Percentiles rank a stretch among this genome's conserved stretches.
These are phyloP conservation scores for Hypericum androsaemum DNA, from an alignment of 345 rosid species.

Conservation along the genomic window DNA sequence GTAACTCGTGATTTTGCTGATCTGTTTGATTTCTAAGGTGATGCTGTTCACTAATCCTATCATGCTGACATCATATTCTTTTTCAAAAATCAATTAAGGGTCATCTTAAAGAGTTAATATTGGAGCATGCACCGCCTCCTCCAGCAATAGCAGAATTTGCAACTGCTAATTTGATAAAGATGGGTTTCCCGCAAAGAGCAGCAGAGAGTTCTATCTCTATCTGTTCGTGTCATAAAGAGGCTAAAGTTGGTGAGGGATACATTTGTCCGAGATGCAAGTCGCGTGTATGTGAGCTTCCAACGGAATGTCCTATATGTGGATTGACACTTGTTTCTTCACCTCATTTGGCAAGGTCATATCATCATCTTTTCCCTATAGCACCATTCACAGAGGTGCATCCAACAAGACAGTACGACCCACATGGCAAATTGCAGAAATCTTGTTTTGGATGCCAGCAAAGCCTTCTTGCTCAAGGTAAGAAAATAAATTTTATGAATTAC, in stretches of 20 bases:
- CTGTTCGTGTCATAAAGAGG: slow-evolving; percentile 87
- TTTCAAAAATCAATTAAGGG: slow-evolving; percentile 39
- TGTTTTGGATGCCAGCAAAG: slow-evolving; percentile 87
- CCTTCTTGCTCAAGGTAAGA: slow-evolving; percentile 51
- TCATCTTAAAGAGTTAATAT: slow-evolving; percentile 66
- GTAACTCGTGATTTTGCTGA: too few species aligned
- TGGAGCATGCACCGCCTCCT: slow-evolving; percentile 97
- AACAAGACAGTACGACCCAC: slow-evolving; percentile 26
- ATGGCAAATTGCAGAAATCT: slow-evolving; percentile 25
- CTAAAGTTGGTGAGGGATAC: slow-evolving; percentile 68
- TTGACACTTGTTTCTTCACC: slow-evolving; percentile 92
- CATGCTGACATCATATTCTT: too few species aligned
- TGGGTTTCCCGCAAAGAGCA: slow-evolving; percentile 91
- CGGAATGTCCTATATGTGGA: slow-evolving; percentile 80
- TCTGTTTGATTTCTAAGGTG: too few species aligned
- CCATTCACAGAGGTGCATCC: slow-evolving; percentile 63
- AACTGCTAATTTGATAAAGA: slow-evolving; percentile 66
- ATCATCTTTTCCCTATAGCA: slow-evolving; percentile 84
- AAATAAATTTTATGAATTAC: too few species aligned
- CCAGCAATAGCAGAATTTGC: slow-evolving; percentile 94
- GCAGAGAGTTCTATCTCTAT: slow-evolving; percentile 74
- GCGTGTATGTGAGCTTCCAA: slow-evolving; percentile 78
- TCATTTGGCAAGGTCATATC: slow-evolving; percentile 91
- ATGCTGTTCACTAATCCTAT: too few species aligned
- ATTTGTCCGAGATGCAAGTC: slow-evolving; percentile 93